Base-by-base conservation (phyloP, 139 green algal species). In the Chlorella vulgaris region DNA sequence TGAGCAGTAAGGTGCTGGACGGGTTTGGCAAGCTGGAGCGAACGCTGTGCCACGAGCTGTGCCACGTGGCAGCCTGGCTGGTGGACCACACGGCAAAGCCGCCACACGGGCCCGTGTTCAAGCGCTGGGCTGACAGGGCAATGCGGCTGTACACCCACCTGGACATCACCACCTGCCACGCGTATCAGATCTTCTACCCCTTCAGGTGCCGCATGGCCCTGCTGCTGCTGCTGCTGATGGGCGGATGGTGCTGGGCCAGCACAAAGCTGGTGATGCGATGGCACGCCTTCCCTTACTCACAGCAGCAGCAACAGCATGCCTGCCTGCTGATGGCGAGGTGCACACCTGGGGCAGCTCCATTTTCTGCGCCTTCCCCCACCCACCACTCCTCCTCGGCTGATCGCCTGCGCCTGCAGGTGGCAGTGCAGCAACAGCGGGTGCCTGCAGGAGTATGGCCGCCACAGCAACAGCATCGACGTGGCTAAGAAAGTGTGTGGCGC, bases 21-120 rank as follows among this genome's bases (percentile, higher is more conserved):
- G 50, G n/a, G 19, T 26, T 43, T 15, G 58, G 69, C 36, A 87
- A 87, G 76, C 86, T 94, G 81, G 66, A 86, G 43, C 50, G 65
- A 33, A 94, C 90, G n/a, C 82, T 94, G 39, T 81, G 78, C n/a
- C 90, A 93, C 77, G 90, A 93, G 83, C 69, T 94, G 80, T 94
- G 90, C 78, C 90, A 94, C 69, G 88, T 87, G 24, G 90, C 87
- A 38, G 82, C 87, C 42, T 94, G 89, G 89, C 53, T 93, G 35
- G 7, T 93, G 38, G 79, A 93, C 68, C 82, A 90, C 80, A 71
- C 53, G 0, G 86, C 86, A 66, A 92, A 91, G 74, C 90, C 90
- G 36, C 89, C 90, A 3, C 90, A 94, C 61, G 90, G 90, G n/a
- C 40, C 71, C 0, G 77, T 84, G 7, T 94, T 93, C 69, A 85